A percentile compares a stretch with the other conserved stretches of the same genome.
Conservation (phyloP, 2,329 filamentous ascomycete species). For the Ophiostoma montium region DNA sequence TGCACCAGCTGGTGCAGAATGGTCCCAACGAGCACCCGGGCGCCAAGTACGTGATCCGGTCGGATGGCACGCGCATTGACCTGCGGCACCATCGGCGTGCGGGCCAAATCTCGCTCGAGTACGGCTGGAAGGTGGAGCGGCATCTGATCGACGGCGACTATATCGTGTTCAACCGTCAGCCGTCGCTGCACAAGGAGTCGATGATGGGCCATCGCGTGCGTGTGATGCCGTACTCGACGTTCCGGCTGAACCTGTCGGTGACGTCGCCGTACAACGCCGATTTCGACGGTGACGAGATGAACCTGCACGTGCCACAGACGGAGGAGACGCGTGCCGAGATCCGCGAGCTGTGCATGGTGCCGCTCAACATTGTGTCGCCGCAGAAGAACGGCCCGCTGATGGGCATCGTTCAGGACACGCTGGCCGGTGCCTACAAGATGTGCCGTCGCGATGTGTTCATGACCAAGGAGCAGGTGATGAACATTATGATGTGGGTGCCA, state of each 20-base stretch:
- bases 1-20: slow-evolving; percentile 80
- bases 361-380: slow-evolving; percentile 93
- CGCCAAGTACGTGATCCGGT: slow-evolving; percentile 89
- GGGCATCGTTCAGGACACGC: slow-evolving; percentile 98
- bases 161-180: slow-evolving; percentile 99
- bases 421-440: slow-evolving; percentile 95
- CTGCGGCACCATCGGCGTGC: slow-evolving; percentile 83
- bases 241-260: slow-evolving; percentile 91
- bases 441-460: slow-evolving; percentile 86
- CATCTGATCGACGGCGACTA: slow-evolving; percentile 93
- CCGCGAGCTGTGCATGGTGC: slow-evolving; percentile 91
- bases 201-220: slow-evolving; percentile 99
- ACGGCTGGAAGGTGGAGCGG: slow-evolving; percentile 97
- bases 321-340: slow-evolving; percentile 95
- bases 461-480: slow-evolving; percentile 85
- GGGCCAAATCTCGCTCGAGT: slow-evolving; percentile 73
- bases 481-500: slow-evolving; percentile 92
- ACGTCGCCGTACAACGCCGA: slow-evolving; percentile 99
- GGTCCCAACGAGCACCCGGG: slow-evolving; percentile 91
- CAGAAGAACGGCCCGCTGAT: slow-evolving; percentile 94
- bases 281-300: slow-evolving; percentile 99
- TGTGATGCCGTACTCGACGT: slow-evolving; percentile 98
- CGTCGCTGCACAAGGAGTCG: slow-evolving; percentile 96
- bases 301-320: slow-evolving; percentile 95
- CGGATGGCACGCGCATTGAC: slow-evolving; percentile 88